Base-by-base conservation (phyloP, 441 rosid species). In the Brassica hybrid region DNA sequence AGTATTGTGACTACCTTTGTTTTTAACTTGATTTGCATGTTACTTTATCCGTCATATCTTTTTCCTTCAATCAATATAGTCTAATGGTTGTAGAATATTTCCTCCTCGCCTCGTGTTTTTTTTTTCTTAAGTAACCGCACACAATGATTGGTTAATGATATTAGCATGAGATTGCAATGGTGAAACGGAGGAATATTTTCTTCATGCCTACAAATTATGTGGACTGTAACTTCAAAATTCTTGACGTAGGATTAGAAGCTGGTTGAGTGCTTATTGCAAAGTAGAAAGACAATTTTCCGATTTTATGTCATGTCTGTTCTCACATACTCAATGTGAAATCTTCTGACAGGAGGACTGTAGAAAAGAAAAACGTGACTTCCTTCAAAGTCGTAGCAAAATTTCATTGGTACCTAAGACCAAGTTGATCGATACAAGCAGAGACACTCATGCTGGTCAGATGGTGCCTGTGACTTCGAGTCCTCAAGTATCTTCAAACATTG, bases 311-410 rank as follows among this genome's bases (percentile, higher is more conserved):
- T 45, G 32, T 62, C 50, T 48, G 21, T 69, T 30, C 45, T 17
- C 64, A 19, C 60, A 56, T 76, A 23, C 69, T 56, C 71, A 48
- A 19, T 76, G 74, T 61, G 58, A 68, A 76, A 34, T 77, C 17
- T 62, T 76, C 57, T 72, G 67, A 45, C 86, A 95, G 99, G 97
- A 91, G 56, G 98, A 93, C 79, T 95, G 99, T 97, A 87, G 90
- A 79, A 95, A 91, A 79, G 99, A 90, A 85, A 95, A 91, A 71
- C 96, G 93, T 50, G 95, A 91, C 70, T 95, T 95, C 84, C 94
- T 93, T 77, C 98, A 91, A 86, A 95, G 97, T 80, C 87, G 92
- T 85, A 91, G 91, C 80, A 89, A 89, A 65, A 89, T 95, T 82
- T 90, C 99, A 77, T 78, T 89, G 69, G 79, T 93, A 71, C 99